A percentile compares a stretch with the other conserved stretches of the same genome.
These are phyloP conservation scores for Westerdykella aurantiaca DNA, from an alignment of 2,329 filamentous ascomycete genomes.

Conservation along the genomic window DNA sequence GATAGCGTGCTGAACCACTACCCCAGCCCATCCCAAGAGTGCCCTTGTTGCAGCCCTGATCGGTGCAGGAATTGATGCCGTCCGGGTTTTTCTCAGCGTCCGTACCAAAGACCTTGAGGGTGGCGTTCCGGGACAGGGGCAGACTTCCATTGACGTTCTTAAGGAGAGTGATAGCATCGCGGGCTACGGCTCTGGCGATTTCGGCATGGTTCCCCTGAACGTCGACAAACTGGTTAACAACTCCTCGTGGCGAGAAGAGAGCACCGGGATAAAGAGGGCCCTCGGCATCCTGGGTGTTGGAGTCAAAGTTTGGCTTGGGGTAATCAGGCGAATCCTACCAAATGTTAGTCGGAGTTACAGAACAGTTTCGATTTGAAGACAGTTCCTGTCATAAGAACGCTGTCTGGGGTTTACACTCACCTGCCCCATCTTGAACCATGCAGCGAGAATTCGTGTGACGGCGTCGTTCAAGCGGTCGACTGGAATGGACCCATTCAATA, in stretches of 20 bases:
- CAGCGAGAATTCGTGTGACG: slow-evolving; percentile 75
- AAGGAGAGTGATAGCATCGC: slow-evolving; percentile 53
- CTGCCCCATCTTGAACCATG: slow-evolving; percentile 65
- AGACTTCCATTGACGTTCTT: slow-evolving; percentile 59
- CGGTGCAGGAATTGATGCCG: slow-evolving; percentile 61
- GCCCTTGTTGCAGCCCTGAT: slow-evolving; percentile 63
- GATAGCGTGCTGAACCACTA: slow-evolving; percentile 66
- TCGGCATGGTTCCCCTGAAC: slow-evolving; percentile 50
- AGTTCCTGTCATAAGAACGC: too few species aligned
- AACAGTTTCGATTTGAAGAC: too few species aligned
- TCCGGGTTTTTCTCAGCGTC: slow-evolving; percentile 50
- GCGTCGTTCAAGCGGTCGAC: slow-evolving; percentile 82
- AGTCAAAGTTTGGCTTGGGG: slow-evolving; percentile 41
- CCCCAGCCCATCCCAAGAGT: slow-evolving; percentile 75
- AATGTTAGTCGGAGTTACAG: not conserved
- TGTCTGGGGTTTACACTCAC: not conserved
- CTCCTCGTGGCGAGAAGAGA: slow-evolving; percentile 53
- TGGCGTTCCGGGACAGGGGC: slow-evolving; percentile 39
- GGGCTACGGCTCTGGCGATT: slow-evolving; percentile 47
- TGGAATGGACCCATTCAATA: slow-evolving; percentile 78
- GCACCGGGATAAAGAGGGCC: slow-evolving; percentile 34
- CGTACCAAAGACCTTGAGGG: slow-evolving; percentile 38
- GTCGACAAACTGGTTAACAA: slow-evolving; percentile 64
- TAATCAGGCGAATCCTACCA: slow-evolving; percentile 17
- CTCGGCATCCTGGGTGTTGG: slow-evolving; percentile 30